Conservation (phyloP, 2,329 filamentous ascomycete genomes). For the Paecilomyces variotii region DNA sequence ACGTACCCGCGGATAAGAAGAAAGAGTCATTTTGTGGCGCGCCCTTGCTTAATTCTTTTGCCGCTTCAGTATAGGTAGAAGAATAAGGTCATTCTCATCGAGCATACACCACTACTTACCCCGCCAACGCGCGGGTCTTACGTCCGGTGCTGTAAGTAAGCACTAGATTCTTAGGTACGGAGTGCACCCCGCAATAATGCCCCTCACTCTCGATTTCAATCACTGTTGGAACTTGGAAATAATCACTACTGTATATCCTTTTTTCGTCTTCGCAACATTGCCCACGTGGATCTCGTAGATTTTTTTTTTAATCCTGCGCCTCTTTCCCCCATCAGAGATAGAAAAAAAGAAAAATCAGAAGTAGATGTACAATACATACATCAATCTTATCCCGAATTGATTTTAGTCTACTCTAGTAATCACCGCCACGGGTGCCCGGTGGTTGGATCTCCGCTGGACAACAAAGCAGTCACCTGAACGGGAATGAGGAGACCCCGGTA, state of each 20-base stretch:
- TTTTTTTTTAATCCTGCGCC: too few relatives aligned
- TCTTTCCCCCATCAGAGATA: too few relatives aligned
- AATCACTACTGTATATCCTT: too few relatives aligned
- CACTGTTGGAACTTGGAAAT: too few relatives aligned
- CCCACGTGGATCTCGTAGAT: too few relatives aligned
- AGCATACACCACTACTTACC: not conserved
- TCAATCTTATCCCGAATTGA: too few relatives aligned
- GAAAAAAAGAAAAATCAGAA: too few relatives aligned
- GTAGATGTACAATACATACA: too few relatives aligned
- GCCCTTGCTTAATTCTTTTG: not conserved
- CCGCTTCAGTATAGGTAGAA: not conserved
- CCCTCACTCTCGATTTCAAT: not conserved
- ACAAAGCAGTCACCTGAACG: not conserved
- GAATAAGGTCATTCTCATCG: not conserved
- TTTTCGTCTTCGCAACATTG: too few relatives aligned
- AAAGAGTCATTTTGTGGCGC: not conserved
- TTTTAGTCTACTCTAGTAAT: too few relatives aligned
- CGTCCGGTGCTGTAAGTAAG: not conserved
- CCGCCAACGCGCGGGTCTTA: not conserved
- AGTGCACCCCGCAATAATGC: not conserved
- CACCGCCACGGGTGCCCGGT: too few relatives aligned
- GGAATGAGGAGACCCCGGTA: not conserved
- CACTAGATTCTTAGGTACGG: too few relatives aligned
- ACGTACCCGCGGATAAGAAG: not conserved
- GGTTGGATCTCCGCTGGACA: not conserved